Evolutionary conservation across 1,284 basidiomycete genomes (phyloP).

Genomic region (Tilletia setariae): DNA sequence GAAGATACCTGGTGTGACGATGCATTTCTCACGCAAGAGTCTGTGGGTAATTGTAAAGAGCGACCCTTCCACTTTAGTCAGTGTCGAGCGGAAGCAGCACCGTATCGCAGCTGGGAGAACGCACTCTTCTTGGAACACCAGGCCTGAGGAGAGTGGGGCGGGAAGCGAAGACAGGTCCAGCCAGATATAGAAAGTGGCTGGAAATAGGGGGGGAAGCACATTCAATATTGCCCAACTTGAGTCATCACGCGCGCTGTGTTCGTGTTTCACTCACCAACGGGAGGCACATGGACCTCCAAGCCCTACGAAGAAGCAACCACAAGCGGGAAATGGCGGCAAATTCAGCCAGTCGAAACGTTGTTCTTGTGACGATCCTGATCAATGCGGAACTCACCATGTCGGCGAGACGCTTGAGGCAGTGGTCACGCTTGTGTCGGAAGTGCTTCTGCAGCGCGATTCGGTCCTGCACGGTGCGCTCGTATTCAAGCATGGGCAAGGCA

Average conservation of each 20-base stretch:
- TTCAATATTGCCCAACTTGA: no score
- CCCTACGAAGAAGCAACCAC: conserved; percentile 22
- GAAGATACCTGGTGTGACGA: conserved; percentile 79
- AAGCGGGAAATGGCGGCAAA: neutral
- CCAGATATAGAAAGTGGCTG: conserved; percentile 75
- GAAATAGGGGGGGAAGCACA: no score
- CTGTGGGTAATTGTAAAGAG: neutral
- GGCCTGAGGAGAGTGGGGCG: conserved; percentile 76
- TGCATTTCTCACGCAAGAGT: conserved; percentile 80
- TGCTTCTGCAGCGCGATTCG: conserved; percentile 64
- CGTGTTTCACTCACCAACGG: conserved; percentile 15
- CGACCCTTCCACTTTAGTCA: no score
- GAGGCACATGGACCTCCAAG: conserved; percentile 31
- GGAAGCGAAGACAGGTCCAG: conserved; percentile 75
- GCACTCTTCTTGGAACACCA: conserved; percentile 87
- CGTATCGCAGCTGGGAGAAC: neutral
- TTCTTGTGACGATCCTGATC: conserved; percentile 5
- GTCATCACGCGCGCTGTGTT: neutral
- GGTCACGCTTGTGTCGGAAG: conserved; percentile 85
- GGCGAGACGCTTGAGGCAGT: conserved; percentile 76
- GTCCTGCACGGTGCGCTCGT: conserved; percentile 67
- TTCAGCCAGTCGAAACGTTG: neutral
- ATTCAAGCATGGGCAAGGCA: conserved; percentile 41
- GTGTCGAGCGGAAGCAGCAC: neutral
- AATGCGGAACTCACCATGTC: conserved; percentile 57